Evolutionary conservation across 768 basidiomycete genomes (phyloP).

Genomic region (Mycena filopes): DNA sequence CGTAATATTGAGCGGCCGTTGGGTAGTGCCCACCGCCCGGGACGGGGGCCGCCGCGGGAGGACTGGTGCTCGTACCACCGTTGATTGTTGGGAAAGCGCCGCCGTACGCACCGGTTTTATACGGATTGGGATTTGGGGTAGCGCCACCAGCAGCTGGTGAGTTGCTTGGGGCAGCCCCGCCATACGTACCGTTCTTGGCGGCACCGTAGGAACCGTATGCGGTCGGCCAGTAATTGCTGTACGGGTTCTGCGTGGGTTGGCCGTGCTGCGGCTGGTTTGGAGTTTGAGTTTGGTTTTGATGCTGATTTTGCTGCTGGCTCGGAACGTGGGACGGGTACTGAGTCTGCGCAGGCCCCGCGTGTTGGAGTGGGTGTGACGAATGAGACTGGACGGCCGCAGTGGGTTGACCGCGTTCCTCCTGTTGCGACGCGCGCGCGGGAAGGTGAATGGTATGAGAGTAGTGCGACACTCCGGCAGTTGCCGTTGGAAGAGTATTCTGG

Average conservation of each 20-base stretch:
- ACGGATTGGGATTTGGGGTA: not conserved
- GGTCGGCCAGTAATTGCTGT: not conserved
- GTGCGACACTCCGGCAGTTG: too few relatives aligned
- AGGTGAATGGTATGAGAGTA: too few relatives aligned
- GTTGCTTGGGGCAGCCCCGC: too few relatives aligned
- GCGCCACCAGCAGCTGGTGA: not conserved
- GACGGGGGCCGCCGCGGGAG: not conserved
- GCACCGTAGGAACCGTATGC: too few relatives aligned
- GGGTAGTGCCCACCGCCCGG: conserved; percentile 9
- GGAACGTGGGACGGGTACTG: not conserved
- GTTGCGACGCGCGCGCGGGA: too few relatives aligned
- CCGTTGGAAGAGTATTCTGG: too few relatives aligned
- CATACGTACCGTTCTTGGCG: too few relatives aligned
- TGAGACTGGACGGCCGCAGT: too few relatives aligned
- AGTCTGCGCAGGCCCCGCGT: too few relatives aligned
- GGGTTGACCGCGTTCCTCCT: too few relatives aligned
- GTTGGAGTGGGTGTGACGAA: too few relatives aligned
- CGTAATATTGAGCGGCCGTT: conserved; percentile 14
- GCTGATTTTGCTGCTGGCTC: not conserved
- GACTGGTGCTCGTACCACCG: not conserved
- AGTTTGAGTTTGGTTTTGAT: not conserved
- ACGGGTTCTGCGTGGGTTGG: conserved; percentile 12
- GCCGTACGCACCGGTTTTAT: not conserved
- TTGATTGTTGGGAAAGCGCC: not conserved
- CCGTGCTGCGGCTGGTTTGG: not conserved